A percentile compares a stretch with the other conserved stretches of the same genome.
phyloP scores from a whole-genome alignment of 768 basidiomycete genomes.

The Psilocybe azurescens region DNA sequence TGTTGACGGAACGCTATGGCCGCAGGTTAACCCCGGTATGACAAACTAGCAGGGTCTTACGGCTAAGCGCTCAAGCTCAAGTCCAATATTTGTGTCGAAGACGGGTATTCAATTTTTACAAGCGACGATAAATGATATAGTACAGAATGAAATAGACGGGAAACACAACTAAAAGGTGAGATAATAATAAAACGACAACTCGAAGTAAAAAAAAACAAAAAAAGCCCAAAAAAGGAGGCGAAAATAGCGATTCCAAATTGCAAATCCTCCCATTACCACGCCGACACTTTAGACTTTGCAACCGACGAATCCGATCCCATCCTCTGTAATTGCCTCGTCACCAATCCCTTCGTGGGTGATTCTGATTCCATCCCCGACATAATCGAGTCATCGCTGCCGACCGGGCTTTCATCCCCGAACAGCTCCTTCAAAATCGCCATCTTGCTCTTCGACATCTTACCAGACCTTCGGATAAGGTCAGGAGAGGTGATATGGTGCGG shows the following conservation, averaged over 20 bases:
- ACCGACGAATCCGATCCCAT: slow-evolving; percentile 10
- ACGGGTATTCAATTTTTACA: no score
- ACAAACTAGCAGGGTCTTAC: no score
- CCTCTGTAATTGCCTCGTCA: slow-evolving; percentile 24
- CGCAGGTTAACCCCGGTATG: no score
- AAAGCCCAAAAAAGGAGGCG: not conserved
- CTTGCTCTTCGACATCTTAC: slow-evolving; percentile 1
- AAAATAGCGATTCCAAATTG: not conserved
- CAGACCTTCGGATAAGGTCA: slow-evolving; percentile 30
- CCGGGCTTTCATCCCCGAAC: slow-evolving; percentile 22
- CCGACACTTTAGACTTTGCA: not conserved
- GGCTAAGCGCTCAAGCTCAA: no score
- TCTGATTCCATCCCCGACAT: slow-evolving; percentile 25
- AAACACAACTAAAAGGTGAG: no score
- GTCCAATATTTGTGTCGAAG: no score
- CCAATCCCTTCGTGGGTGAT: slow-evolving; percentile 31
- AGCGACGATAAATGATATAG: not conserved
- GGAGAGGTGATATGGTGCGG: slow-evolving; percentile 75
- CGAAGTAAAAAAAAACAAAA: not conserved
- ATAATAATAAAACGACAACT: not conserved
- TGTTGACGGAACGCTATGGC: no score
- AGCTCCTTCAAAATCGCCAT: slow-evolving; percentile 13
- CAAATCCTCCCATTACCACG: not conserved
- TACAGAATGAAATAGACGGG: not conserved
- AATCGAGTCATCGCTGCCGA: slow-evolving; percentile 31